Evolutionary conservation across 1,139 yeast genomes (phyloP), one percentile per base, ranked within the genome.

Genomic region (Zygoascus sp.): DNA sequence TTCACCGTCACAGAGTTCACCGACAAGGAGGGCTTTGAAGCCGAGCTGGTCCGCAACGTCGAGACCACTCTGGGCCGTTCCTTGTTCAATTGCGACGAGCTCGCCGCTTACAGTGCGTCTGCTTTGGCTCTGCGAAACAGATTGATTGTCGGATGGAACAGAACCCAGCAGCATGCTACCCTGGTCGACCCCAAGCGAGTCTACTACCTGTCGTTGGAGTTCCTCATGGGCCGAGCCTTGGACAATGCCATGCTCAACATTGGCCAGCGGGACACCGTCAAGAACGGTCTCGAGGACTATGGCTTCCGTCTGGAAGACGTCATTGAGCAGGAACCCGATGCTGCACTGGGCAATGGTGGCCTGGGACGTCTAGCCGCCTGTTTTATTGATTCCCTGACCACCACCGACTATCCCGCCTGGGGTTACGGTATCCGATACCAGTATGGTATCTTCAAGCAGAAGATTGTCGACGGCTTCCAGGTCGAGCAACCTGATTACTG

Each of bases 321-420:
- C 25, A 72, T 89, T 58, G 80, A 81, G 47, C 81, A 84, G 60
- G 97, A 90, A 67, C 94, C 95, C 0, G 97, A 90, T 66, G 96
- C 96, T 13, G 97, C 90, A 19, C 76, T 89, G 49, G 97, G 97
- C 62, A 90, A 90, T 61, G 97, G 97, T 64, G 97, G 97, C 53
- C 73, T 90, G 51, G 97, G 97, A 52, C 79, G 97, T 65, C 74
- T 90, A 61, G 97, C 97, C 32, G 96, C 97, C 34, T 89, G 97
- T 69, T 89, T 87, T 62, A 80, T 90, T 47, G 97, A 90, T 69
- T 87, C 96, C 1, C 72, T 90, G 62, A 80, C 95, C 30, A 81
- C 95, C 6, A 83, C 85, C 57, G 82, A 87, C 65, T 87, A 86
- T 65, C 89, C 95, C 27, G 96, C 95, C 45, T 89, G 97, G 97